Base-by-base conservation (phyloP, 129 eudicot species). In the Lonicera japonica region DNA sequence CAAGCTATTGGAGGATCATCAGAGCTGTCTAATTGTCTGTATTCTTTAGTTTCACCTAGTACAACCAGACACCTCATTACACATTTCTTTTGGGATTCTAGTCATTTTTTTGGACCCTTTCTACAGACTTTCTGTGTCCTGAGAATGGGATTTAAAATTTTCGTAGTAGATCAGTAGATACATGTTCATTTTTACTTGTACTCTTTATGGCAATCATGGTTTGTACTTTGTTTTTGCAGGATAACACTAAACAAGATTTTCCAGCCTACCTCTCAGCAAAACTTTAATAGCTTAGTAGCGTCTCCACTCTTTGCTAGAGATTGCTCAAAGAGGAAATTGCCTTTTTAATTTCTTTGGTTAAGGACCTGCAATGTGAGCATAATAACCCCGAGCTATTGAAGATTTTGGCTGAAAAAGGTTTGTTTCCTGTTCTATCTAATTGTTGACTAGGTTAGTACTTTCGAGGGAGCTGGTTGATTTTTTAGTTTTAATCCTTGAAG, bases 371-470 rank as follows among this genome's bases (percentile, higher is more conserved):
- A 21, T 67, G 52, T 13, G 54, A 21, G 46, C 50, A 65, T 64
- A 21, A 53, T 55, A 54, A 60, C 58, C n/a, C 11, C 70, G n/a
- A 71, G 57, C 51, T 52, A 45, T 34, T 52, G 61, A 70, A 71
- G 20, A 18, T 46, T 62, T 63, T 63, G 15, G 14, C 53, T 59
- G 57, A 25, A 58, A 58, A 58, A 34, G 68, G 69, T 62, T 50
- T 19, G 58, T 53, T 47, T 54, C 67, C 29, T 61, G 10, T 61
- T 65, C 25, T 53, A 59, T 43, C 13, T 54, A 45, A 20, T 25
- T 67, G 38, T 54, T 62, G n/a, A 11, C n/a, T n/a, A n/a, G n/a
- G n/a, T n/a, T n/a, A n/a, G n/a, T n/a, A n/a, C n/a, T n/a, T n/a
- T n/a, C n/a, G n/a, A n/a, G n/a, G n/a, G n/a, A n/a, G n/a, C n/a